Conservation (phyloP, 1,139 yeast species). For the Tardiomyces depauwii region DNA sequence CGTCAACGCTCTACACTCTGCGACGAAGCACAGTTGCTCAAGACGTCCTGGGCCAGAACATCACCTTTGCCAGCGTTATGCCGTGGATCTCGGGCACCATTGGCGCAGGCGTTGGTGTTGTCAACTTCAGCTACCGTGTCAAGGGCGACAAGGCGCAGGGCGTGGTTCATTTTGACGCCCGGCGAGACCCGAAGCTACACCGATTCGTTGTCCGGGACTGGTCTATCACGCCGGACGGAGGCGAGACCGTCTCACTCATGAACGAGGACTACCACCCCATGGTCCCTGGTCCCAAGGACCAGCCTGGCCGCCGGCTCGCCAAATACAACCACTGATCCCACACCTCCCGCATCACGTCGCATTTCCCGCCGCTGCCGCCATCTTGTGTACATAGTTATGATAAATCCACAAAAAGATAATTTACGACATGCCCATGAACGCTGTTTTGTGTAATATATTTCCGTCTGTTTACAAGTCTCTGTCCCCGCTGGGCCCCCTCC, state of each 20-base stretch:
- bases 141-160: conserved; percentile 39
- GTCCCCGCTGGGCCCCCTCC: too few species aligned
- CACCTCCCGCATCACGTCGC: neutral
- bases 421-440: neutral
- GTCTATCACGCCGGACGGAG: conserved; percentile 23
- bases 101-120: conserved; percentile 71
- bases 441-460: too few species aligned
- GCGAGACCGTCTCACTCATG: conserved; percentile 18
- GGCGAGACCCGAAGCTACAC: conserved; percentile 17
- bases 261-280: conserved; percentile 27
- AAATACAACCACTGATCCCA: conserved; percentile 1
- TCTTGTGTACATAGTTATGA: neutral
- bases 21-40: conserved; percentile 68
- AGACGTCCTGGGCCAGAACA: conserved; percentile 58
- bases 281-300: conserved; percentile 24
- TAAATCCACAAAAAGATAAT: neutral
- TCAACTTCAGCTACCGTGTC: conserved; percentile 61
- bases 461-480: too few species aligned
- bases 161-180: conserved; percentile 25
- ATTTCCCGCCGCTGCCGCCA: neutral
- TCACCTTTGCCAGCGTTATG: conserved; percentile 54
- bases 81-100: conserved; percentile 89
- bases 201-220: conserved; percentile 25
- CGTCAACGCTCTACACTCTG: conserved; percentile 77
- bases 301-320: conserved; percentile 17